phyloP scores from a whole-genome alignment of 495 filamentous ascomycete genomes.

The Gamarada debralockiae region DNA sequence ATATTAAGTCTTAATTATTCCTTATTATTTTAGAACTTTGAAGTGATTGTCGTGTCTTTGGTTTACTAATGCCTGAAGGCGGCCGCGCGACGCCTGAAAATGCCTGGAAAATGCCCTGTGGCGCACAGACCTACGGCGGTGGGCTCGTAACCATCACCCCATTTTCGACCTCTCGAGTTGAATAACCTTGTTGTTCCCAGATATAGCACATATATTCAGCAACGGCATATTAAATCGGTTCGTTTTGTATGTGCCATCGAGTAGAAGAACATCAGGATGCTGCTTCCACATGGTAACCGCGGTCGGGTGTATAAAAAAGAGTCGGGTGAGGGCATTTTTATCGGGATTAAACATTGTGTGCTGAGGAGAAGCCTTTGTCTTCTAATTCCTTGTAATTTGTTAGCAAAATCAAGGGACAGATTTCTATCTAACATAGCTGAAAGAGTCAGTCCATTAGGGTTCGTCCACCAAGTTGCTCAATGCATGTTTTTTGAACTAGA shows the following conservation, averaged over 20 bases:
- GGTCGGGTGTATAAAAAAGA: not conserved
- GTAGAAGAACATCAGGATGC: conserved; percentile 13
- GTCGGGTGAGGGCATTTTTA: not conserved
- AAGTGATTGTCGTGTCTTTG: too few species aligned
- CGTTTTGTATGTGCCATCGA: conserved; percentile 19
- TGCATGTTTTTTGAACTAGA: not conserved
- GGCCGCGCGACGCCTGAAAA: too few species aligned
- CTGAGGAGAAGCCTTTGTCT: not conserved
- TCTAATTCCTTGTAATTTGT: not conserved
- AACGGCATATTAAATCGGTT: conserved; percentile 22
- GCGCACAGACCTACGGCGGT: too few species aligned
- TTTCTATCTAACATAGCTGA: not conserved
- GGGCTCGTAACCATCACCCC: too few species aligned
- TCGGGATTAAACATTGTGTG: not conserved
- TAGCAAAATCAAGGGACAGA: not conserved
- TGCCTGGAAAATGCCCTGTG: too few species aligned
- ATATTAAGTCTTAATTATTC: too few species aligned
- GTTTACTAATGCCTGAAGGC: too few species aligned
- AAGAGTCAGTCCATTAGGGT: not conserved
- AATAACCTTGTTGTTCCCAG: conserved; percentile 13
- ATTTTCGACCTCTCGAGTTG: too few species aligned
- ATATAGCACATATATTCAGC: conserved; percentile 14
- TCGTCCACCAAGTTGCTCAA: not conserved
- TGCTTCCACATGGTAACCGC: not conserved
- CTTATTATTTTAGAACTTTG: too few species aligned